These are phyloP conservation scores for Carex parvula DNA, from an alignment of 176 grass and related monocot genomes.

Conservation along the genomic window DNA sequence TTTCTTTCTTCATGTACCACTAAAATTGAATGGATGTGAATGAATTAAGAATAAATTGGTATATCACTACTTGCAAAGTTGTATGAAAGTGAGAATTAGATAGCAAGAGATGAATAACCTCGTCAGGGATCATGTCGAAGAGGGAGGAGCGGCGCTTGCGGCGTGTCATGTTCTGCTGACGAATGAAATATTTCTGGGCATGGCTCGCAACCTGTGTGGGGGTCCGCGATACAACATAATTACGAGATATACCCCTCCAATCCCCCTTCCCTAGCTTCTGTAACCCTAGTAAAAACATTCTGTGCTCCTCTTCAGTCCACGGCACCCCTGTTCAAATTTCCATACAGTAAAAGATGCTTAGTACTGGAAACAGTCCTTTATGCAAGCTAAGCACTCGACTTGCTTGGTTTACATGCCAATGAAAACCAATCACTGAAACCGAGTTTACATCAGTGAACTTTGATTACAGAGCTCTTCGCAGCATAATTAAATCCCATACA, in stretches of 20 bases:
- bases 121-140: constrained; percentile 89
- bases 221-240: constrained; percentile 92
- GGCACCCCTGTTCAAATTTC: constrained; percentile 56
- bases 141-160: constrained; percentile 97
- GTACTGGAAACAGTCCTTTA: not conserved
- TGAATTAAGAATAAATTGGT: not conserved
- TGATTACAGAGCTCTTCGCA: not conserved
- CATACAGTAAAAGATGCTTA: not conserved
- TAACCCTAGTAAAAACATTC: constrained; percentile 89
- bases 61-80: not conserved
- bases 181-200: constrained; percentile 98
- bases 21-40: not conserved
- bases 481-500: not conserved
- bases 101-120: constrained; percentile 41
- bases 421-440: not conserved
- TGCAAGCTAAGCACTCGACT: not conserved
- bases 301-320: constrained; percentile 99
- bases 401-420: not conserved
- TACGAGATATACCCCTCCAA: constrained; percentile 97
- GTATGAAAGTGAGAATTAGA: not conserved
- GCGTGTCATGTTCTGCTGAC: constrained; percentile 85
- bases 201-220: constrained; percentile 99
- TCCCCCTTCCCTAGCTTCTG: constrained; percentile 97
- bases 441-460: not conserved
- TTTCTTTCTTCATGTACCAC: not conserved